Conservation (phyloP, 2,329 filamentous ascomycete species). For the Seiridium unicorne region DNA sequence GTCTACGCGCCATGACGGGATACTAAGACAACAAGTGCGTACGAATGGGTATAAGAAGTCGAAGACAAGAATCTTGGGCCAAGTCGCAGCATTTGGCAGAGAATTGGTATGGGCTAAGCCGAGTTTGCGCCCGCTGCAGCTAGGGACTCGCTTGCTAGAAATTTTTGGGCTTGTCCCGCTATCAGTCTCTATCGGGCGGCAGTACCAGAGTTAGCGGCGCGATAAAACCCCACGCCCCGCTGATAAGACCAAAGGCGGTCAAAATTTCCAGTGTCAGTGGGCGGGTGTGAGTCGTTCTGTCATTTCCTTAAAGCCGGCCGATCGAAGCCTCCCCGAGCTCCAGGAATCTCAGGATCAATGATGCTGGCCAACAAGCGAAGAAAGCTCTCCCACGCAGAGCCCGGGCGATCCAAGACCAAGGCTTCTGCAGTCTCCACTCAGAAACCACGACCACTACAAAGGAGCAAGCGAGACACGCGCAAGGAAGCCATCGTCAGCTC, state of each 20-base stretch:
- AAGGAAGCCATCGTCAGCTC: slow-evolving; percentile 11
- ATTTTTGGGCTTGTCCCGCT: slow-evolving; percentile 12
- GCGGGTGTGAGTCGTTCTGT: background rate
- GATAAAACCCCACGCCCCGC: slow-evolving; percentile 1
- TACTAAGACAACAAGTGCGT: background rate
- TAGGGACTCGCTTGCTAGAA: background rate
- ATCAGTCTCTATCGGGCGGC: background rate
- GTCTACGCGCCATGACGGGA: slow-evolving; percentile 68
- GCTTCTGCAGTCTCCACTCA: background rate
- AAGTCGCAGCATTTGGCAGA: no score
- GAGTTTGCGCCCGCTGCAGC: background rate
- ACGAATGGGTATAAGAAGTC: no score
- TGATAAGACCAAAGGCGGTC: slow-evolving; percentile 5
- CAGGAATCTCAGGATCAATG: background rate
- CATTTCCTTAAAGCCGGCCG: background rate
- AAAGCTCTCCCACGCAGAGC: slow-evolving; percentile 33
- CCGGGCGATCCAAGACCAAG: background rate
- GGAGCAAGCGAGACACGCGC: background rate
- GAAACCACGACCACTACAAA: background rate
- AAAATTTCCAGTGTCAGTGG: background rate
- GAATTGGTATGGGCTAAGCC: no score
- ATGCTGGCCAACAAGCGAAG: slow-evolving; percentile 40
- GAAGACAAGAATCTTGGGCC: no score
- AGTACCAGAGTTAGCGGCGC: background rate
- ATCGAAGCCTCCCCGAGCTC: background rate